phyloP scores from a whole-genome alignment of 1,284 basidiomycete genomes.

The Puccinia novopanici region DNA sequence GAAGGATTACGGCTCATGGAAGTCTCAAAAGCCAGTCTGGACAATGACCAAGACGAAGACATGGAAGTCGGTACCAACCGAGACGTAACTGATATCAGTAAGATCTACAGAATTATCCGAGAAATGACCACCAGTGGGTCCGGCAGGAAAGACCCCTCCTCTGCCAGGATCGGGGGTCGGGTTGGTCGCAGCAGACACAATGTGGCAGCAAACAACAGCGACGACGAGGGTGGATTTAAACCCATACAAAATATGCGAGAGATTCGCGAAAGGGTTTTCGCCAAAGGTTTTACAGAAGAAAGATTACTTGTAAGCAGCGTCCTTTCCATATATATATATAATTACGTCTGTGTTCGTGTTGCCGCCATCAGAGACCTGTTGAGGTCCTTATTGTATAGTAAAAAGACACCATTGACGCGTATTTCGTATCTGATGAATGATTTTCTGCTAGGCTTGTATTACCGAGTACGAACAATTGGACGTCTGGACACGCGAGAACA shows the following conservation, averaged over 20 bases:
- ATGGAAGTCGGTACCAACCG: slow-evolving; percentile 67
- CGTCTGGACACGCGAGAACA: slow-evolving; percentile 53
- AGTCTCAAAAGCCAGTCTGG: slow-evolving; percentile 83
- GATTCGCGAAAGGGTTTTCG: slow-evolving; percentile 77
- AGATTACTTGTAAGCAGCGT: slow-evolving; percentile 79
- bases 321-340: slow-evolving; percentile 64
- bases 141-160: slow-evolving; percentile 60
- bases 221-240: slow-evolving; percentile 60
- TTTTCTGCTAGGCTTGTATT: slow-evolving; percentile 53
- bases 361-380: not conserved
- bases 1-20: slow-evolving; percentile 96
- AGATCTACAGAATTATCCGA: slow-evolving; percentile 86
- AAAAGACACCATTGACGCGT: too few species aligned
- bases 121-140: slow-evolving; percentile 67
- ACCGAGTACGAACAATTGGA: slow-evolving; percentile 54
- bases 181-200: slow-evolving; percentile 61
- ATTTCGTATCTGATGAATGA: not conserved
- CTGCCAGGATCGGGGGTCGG: slow-evolving; percentile 59
- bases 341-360: not conserved
- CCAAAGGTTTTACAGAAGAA: slow-evolving; percentile 83
- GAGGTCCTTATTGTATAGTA: too few species aligned
- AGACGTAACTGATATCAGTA: slow-evolving; percentile 76
- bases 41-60: slow-evolving; percentile 62
- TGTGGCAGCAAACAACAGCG: slow-evolving; percentile 61
- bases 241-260: slow-evolving; percentile 71